These are phyloP conservation scores for Apiospora phragmitis DNA, from an alignment of 2,329 filamentous ascomycete genomes.

Conservation along the genomic window DNA sequence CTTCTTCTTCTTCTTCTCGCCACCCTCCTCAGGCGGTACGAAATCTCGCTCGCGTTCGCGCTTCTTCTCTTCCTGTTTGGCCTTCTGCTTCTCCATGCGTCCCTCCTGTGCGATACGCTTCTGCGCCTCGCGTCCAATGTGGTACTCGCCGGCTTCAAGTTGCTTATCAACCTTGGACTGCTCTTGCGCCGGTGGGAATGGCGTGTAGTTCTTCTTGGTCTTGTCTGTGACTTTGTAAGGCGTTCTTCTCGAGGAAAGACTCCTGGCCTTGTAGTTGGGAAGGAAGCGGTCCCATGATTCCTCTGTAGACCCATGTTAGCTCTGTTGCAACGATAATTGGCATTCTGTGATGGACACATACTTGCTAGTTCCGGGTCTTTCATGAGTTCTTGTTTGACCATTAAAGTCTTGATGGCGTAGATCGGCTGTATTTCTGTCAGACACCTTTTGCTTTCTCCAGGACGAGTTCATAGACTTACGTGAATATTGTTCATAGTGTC, in stretches of 20 bases:
- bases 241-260: slow-evolving; percentile 77
- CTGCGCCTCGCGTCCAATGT: slow-evolving; percentile 89
- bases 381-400: slow-evolving; percentile 86
- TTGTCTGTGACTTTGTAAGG: slow-evolving; percentile 92
- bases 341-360: background rate
- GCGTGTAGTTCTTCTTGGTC: slow-evolving; percentile 90
- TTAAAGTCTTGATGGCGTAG: slow-evolving; percentile 17
- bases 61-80: slow-evolving; percentile 86
- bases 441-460: background rate
- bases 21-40: slow-evolving; percentile 73
- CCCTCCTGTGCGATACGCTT: slow-evolving; percentile 79
- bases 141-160: slow-evolving; percentile 98
- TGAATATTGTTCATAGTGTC: slow-evolving; percentile 96
- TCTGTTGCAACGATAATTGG: background rate
- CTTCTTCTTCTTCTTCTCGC: slow-evolving; percentile 63
- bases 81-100: slow-evolving; percentile 78
- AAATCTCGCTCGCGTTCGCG: slow-evolving; percentile 84
- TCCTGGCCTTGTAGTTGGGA: slow-evolving; percentile 95
- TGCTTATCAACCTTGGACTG: slow-evolving; percentile 99
- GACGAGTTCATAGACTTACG: slow-evolving; percentile 77
- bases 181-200: slow-evolving; percentile 94
- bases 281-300: slow-evolving; percentile 95
- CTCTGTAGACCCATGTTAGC: slow-evolving; percentile 30
- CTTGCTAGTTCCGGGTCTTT: slow-evolving; percentile 82
- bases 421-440: slow-evolving; percentile 18